Percentiles rank a stretch among this genome's conserved stretches.
Evolutionary conservation across 2,329 filamentous ascomycete species (phyloP).

Genomic region (Ascochyta viciae-villosae): DNA sequence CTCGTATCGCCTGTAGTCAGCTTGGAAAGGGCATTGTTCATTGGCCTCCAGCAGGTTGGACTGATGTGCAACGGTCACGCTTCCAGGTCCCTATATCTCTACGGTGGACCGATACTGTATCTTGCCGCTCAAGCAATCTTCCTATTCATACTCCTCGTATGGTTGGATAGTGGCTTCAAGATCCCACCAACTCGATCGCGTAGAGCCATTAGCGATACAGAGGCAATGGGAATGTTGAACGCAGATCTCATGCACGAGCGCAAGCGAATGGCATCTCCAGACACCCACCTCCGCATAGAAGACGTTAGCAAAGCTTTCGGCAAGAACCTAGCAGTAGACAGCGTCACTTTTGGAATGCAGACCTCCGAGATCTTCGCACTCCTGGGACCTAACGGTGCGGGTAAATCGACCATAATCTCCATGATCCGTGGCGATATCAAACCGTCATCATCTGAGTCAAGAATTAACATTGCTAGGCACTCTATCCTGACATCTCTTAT

Average conservation of each 20-base stretch:
- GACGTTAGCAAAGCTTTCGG: constrained; percentile 80
- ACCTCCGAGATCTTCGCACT: constrained; percentile 85
- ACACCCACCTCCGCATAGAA: constrained; percentile 76
- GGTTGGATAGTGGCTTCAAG: constrained; percentile 43
- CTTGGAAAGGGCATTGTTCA: constrained; percentile 27
- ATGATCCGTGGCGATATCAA: constrained; percentile 83
- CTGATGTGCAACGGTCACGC: constrained; percentile 67
- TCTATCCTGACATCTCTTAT: constrained; percentile 68
- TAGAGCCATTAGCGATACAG: constrained; percentile 50
- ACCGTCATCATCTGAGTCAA: constrained; percentile 69
- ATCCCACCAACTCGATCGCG: constrained; percentile 57
- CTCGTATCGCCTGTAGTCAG: constrained; percentile 30
- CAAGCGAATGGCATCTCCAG: constrained; percentile 66
- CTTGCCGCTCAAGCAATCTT: constrained; percentile 74
- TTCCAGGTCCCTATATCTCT: constrained; percentile 73
- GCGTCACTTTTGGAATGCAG: constrained; percentile 80
- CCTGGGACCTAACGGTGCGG: constrained; percentile 87
- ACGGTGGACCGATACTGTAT: constrained; percentile 84
- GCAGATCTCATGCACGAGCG: constrained; percentile 68
- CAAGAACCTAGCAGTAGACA: constrained; percentile 69
- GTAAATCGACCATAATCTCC: constrained; percentile 87
- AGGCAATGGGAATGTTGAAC: constrained; percentile 60
- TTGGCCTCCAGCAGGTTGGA: constrained; percentile 65
- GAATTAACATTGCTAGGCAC: constrained; percentile 77
- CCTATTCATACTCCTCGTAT: constrained; percentile 73